Base-by-base conservation (phyloP, 176 grass and related monocot species). In the Melocanna baccifera region DNA sequence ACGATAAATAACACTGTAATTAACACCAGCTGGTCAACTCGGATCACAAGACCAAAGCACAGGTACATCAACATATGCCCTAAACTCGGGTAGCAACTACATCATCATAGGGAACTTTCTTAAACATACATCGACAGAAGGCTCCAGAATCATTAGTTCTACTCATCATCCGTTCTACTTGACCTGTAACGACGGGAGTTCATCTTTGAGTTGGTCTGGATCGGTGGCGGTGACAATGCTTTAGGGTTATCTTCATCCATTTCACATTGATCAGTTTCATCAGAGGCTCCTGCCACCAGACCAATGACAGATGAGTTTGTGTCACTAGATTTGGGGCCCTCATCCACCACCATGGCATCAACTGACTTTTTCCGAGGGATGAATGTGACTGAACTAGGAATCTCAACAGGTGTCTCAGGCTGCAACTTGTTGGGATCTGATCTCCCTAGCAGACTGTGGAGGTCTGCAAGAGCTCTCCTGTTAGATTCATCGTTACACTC, bases 331-430 rank as follows among this genome's bases (percentile, higher is more conserved):
- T 68, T 77, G 19, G 85, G 78, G 71, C 34, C 67, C 48, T 89
- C 90, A 48, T 99, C 96, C 12, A 94, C 87, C 29, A 75, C 83
- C 89, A 99, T 99, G 16, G 77, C 81, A 87, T 96, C 91, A 32
- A 75, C 82, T 25, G 89, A 25, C 69, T 92, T 99, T 68, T 94
- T 99, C 66, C 91, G 88, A 73, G 91, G 91, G 23, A 89, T 99
- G 76, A 96, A 99, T 1, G 53, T 87, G 26, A 99, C 71, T 37
- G 89, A 92, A 69, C 72, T 85, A 67, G 93, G 91, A 55, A 92
- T 87, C 37, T 92, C 91, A 47, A 86, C 90, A 63, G 84, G 73
- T 18, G 37, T 26, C 81, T 92, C 93, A 74, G 82, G 63, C 39
- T 82, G 71, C 64, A 78, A 36, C 53, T 69, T 78, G 48, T 75